phyloP scores from a whole-genome alignment of 2,329 filamentous ascomycete genomes.

The Stagonosporopsis cucurbitacearum region DNA sequence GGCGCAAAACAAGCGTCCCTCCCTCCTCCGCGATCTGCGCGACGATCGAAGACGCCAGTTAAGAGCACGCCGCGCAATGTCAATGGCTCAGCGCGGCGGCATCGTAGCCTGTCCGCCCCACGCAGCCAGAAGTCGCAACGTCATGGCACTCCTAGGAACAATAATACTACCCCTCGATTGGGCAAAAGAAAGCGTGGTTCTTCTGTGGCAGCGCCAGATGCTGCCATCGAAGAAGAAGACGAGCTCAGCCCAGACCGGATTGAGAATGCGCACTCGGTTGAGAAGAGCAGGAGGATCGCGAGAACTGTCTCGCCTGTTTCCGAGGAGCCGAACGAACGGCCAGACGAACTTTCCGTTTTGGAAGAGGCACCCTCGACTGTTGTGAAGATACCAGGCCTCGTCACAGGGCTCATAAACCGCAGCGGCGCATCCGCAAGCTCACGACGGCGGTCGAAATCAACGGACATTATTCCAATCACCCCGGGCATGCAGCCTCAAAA shows the following conservation, averaged over 20 bases:
- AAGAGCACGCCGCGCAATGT: constrained; percentile 27
- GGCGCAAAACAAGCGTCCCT: constrained; percentile 39
- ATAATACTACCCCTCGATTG: constrained; percentile 36
- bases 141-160: constrained; percentile 25
- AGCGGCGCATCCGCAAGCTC: constrained; percentile 23
- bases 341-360: constrained; percentile 39
- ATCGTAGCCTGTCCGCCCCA: constrained; percentile 40
- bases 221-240: constrained; percentile 36
- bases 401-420: constrained; percentile 15
- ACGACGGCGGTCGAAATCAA: constrained; percentile 30
- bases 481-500: constrained; percentile 28
- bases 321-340: constrained; percentile 35
- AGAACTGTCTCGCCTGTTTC: constrained; percentile 32
- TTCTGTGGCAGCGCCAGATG: constrained; percentile 15
- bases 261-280: constrained; percentile 34
- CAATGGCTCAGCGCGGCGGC: constrained; percentile 34
- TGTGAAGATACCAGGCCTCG: constrained; percentile 19
- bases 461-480: constrained; percentile 33
- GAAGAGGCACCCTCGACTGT: constrained; percentile 26
- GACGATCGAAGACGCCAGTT: constrained; percentile 38
- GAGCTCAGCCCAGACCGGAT: constrained; percentile 43
- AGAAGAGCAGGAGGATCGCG: constrained; percentile 36
- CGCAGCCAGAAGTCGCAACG: constrained; percentile 29
- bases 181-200: constrained; percentile 46
- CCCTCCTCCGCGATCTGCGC: constrained; percentile 32